These are phyloP conservation scores for Entomortierella beljakovae DNA, from an alignment of 192 early-diverging fungal genomes.

Conservation along the genomic window DNA sequence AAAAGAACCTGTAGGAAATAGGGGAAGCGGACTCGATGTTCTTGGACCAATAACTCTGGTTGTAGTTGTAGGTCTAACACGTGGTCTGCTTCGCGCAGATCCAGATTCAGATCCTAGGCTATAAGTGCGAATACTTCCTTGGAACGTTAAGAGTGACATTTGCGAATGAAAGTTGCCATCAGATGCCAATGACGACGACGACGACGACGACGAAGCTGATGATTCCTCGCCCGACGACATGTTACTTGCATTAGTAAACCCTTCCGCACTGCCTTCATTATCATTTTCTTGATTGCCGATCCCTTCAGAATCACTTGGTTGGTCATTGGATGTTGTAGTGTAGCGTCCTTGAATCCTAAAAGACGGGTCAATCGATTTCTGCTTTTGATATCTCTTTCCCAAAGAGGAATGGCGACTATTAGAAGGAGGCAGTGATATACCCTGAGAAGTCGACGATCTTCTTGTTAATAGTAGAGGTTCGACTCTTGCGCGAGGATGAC, in stretches of 20 bases:
- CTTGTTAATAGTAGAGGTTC: constrained; percentile 15
- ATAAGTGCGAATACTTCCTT: constrained; percentile 45
- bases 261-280: constrained; percentile 23
- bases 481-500: constrained; percentile 35
- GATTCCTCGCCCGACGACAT: background rate
- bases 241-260: background rate
- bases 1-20: background rate
- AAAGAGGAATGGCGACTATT: background rate
- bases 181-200: constrained; percentile 1
- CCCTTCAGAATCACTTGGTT: too few species aligned
- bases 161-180: constrained; percentile 32
- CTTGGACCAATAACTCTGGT: background rate
- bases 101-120: constrained; percentile 46
- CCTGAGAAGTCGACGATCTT: background rate
- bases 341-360: too few species aligned
- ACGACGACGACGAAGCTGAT: background rate
- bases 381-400: background rate
- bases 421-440: background rate
- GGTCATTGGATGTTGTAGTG: too few species aligned
- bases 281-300: background rate
- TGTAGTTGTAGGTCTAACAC: constrained; percentile 9
- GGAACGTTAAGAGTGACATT: constrained; percentile 44
- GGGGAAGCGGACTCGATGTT: background rate
- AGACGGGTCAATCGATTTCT: too few species aligned
- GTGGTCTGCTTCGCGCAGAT: constrained; percentile 41